These are phyloP conservation scores for Monilinia polystroma DNA, from an alignment of 2,329 filamentous ascomycete species.

Conservation along the genomic window DNA sequence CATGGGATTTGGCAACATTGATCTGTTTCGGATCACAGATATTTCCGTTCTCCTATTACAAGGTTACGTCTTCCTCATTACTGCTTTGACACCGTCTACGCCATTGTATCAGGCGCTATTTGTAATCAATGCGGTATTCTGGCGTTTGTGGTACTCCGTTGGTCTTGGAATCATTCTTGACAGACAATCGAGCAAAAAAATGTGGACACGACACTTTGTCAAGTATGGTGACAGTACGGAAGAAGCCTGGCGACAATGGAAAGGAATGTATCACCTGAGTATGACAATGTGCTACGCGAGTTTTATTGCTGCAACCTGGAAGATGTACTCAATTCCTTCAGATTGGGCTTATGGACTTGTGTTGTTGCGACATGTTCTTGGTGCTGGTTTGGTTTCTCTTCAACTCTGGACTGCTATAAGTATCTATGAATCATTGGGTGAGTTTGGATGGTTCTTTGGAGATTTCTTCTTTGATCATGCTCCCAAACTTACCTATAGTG, in stretches of 20 bases:
- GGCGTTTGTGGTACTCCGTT: conserved; percentile 89
- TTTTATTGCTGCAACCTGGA: conserved; percentile 90
- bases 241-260: conserved; percentile 98
- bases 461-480: conserved; percentile 96
- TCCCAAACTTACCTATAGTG: conserved; percentile 88
- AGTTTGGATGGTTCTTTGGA: conserved; percentile 98
- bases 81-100: conserved; percentile 75
- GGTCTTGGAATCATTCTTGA: conserved; percentile 84
- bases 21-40: conserved; percentile 85
- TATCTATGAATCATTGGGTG: conserved; percentile 92
- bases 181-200: conserved; percentile 83
- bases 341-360: conserved; percentile 88
- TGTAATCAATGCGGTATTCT: conserved; percentile 73
- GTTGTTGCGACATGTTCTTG: conserved; percentile 82
- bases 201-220: conserved; percentile 96
- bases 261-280: conserved; percentile 89
- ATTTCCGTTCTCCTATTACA: conserved; percentile 75
- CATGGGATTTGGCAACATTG: conserved; percentile 78
- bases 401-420: conserved; percentile 92
- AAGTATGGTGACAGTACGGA: conserved; percentile 89
- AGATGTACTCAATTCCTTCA: conserved; percentile 85
- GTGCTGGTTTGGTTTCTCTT: conserved; percentile 74
- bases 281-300: conserved; percentile 87
- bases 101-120: conserved; percentile 74
- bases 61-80: conserved; percentile 70